These are phyloP conservation scores for Poa annua DNA, from an alignment of 176 grass and related monocot genomes.

Conservation along the genomic window DNA sequence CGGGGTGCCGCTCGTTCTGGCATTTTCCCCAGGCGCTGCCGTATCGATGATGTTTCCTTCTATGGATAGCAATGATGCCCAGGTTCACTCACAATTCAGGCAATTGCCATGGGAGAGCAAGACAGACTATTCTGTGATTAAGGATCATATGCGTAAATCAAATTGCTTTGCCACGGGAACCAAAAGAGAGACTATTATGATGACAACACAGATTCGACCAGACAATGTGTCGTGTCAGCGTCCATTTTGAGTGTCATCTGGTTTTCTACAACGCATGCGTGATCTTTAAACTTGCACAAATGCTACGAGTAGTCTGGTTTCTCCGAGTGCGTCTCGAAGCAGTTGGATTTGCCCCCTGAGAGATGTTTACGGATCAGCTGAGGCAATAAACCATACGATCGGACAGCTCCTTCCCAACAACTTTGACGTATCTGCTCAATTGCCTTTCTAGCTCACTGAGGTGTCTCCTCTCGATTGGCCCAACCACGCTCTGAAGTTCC, in stretches of 20 bases:
- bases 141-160: background rate
- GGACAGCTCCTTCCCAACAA: conserved; percentile 76
- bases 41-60: background rate
- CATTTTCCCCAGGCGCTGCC: background rate
- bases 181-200: background rate
- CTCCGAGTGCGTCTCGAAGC: background rate
- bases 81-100: background rate
- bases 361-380: conserved; percentile 33
- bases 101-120: background rate
- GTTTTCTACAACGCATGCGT: conserved; percentile 4
- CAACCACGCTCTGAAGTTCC: conserved; percentile 69
- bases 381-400: conserved; percentile 64
- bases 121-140: background rate
- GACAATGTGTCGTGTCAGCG: conserved; percentile 21
- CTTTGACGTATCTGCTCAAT: conserved; percentile 58
- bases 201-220: background rate
- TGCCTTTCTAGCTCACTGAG: conserved; percentile 59
- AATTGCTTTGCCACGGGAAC: background rate
- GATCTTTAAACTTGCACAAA: background rate
- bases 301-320: too few relatives aligned
- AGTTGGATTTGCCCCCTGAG: background rate
- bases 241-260: background rate
- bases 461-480: conserved; percentile 48
- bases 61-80: background rate
- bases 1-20: background rate